Base-by-base conservation (phyloP, 257 asterid genomes). In the Ilex aquifolium region DNA sequence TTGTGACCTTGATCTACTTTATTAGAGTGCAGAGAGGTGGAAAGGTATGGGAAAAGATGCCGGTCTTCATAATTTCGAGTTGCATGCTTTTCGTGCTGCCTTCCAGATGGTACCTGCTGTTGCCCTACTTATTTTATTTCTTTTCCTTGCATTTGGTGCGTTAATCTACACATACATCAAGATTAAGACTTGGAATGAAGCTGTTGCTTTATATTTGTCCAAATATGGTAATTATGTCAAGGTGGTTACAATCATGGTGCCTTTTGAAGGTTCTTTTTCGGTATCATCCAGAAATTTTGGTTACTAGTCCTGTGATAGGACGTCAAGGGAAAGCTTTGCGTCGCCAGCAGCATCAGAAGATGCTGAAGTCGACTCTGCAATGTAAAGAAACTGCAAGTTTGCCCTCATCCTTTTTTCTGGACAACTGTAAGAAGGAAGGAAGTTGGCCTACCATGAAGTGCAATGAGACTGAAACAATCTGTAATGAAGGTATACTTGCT, bases 241-340 rank as follows among this genome's bases (percentile, higher is more conserved):
- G 27, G 27, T 42, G 12, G 48, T 42, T 42, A 58, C 55, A 72
- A 55, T 66, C 62, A 57, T 76, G 55, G 55, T 59, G 44, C 65
- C 64, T 63, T 52, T 42, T 80, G 75, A 79, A 91, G 97, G 85
- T 91, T 77, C 88, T 91, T 60, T 72, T 64, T 62, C 83, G 57
- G 69, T 70, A 88, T 76, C 76, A 85, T 62, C 95, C 97, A 58
- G 87, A 86, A 57, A 60, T 70, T 61, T 72, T 83, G 69, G 61
- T 6, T 44, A 71, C 65, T 71, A 81, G 82, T 71, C 92, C 87
- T 44, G 6, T 95, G 56, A 74, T 91, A 69, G 98, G 97, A 68
- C 98, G 95, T 59, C 98, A 83, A 70, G 97, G 97, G 68, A 88
- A 91, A 85, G 88, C 97, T 78, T 71, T 91, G 65, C 95, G 97